Evolutionary conservation across 352 stramenopile species (phyloP).

Genomic region (Phytophthora pistaciae): DNA sequence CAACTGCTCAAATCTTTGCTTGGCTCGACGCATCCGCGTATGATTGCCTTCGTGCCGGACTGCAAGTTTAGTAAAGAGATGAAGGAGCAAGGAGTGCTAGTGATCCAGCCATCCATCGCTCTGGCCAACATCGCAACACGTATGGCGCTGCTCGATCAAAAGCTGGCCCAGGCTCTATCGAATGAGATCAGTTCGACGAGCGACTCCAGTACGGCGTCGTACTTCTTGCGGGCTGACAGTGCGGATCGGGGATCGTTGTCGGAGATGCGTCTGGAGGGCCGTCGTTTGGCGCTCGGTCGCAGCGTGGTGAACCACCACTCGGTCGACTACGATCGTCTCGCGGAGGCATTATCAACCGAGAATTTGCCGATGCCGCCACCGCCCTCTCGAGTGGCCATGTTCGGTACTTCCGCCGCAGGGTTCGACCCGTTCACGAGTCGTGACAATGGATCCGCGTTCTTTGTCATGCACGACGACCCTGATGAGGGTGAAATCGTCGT

Average conservation of each 20-base stretch:
- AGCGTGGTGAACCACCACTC: conserved; percentile 77
- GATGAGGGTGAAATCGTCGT: conserved; percentile 47
- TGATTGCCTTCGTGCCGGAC: conserved; percentile 66
- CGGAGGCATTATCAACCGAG: conserved; percentile 43
- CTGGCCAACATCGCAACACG: conserved; percentile 71
- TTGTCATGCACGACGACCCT: conserved; percentile 58
- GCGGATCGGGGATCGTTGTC: conserved; percentile 44
- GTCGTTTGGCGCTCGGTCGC: conserved; percentile 48
- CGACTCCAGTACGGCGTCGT: conserved; percentile 56
- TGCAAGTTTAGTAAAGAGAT: conserved; percentile 55
- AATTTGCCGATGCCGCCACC: conserved; percentile 56
- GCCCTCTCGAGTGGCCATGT: conserved; percentile 72
- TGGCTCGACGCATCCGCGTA: conserved; percentile 46
- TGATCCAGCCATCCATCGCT: conserved; percentile 72
- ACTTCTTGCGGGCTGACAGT: conserved; percentile 58
- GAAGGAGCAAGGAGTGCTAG: conserved; percentile 63
- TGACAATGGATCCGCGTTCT: conserved; percentile 54
- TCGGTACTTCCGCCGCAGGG: conserved; percentile 52
- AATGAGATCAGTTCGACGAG: conserved; percentile 60
- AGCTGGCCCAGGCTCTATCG: conserved; percentile 43
- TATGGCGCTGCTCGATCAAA: conserved; percentile 61
- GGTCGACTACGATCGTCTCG: conserved; percentile 60
- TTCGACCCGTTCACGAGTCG: conserved; percentile 63
- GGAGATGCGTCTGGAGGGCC: conserved; percentile 50
- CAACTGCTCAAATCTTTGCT: conserved; percentile 52